These are phyloP conservation scores for Saraca asoca DNA, from an alignment of 331 rosid species.

Conservation along the genomic window DNA sequence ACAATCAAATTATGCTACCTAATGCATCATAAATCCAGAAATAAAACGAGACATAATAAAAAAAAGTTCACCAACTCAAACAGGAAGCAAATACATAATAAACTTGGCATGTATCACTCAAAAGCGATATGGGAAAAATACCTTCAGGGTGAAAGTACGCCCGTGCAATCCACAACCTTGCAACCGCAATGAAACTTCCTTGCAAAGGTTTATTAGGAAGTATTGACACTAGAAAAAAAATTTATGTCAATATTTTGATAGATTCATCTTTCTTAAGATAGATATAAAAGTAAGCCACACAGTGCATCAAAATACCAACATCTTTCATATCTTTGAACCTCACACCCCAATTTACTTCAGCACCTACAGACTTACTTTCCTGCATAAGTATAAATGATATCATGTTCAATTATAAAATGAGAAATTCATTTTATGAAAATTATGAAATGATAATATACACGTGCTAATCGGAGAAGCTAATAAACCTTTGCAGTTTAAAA, in stretches of 20 bases:
- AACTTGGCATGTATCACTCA: constrained; percentile 16
- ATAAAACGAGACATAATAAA: constrained; percentile 29
- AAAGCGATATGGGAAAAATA: constrained; percentile 33
- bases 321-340: constrained; percentile 77
- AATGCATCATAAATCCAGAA: constrained; percentile 19
- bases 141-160: constrained; percentile 88
- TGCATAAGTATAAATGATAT: constrained; percentile 40
- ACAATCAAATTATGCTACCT: constrained; percentile 15
- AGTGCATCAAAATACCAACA: constrained; percentile 56
- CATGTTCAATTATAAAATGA: constrained; percentile 2
- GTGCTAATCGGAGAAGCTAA: constrained; percentile 19
- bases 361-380: constrained; percentile 90
- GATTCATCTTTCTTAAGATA: constrained; percentile 19
- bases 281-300: constrained; percentile 10
- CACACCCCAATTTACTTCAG: constrained; percentile 99
- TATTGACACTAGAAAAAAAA: constrained; percentile 59
- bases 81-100: constrained; percentile 29
- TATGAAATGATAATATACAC: constrained; percentile 11
- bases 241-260: constrained; percentile 37
- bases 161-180: constrained; percentile 79
- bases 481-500: constrained; percentile 2
- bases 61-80: constrained; percentile 27
- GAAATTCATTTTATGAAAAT: not conserved
- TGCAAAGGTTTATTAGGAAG: constrained; percentile 78
- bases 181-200: constrained; percentile 85